These are phyloP conservation scores for Acacia concinna DNA, from an alignment of 331 rosid genomes.

Conservation along the genomic window DNA sequence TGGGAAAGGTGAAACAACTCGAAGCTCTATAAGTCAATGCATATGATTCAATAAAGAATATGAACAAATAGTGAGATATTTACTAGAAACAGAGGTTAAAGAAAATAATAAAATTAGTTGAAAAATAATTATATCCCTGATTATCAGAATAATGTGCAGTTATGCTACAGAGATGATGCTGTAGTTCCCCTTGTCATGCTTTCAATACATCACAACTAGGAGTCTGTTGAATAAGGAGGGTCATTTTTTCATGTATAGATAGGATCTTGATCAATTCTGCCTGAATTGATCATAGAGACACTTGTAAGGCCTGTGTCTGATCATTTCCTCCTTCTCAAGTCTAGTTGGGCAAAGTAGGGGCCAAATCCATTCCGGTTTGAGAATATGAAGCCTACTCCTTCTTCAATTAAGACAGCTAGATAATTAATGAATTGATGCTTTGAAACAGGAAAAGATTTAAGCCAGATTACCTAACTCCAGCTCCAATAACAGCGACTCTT, in stretches of 20 bases:
- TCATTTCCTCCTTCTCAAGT: neutral
- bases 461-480: conserved; percentile 77
- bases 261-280: neutral
- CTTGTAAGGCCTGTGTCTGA: neutral
- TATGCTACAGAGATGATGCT: neutral
- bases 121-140: neutral
- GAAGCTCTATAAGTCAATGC: neutral
- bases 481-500: conserved; percentile 90
- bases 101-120: conserved; percentile 13
- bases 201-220: conserved; percentile 17
- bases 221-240: neutral
- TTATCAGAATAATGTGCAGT: neutral
- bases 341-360: neutral
- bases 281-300: neutral
- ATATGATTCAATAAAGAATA: no score
- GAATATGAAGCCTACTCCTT: neutral
- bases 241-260: neutral
- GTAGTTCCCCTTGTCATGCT: conserved; percentile 10
- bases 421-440: neutral
- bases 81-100: neutral
- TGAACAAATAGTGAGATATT: neutral
- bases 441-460: conserved; percentile 8
- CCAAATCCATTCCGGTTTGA: neutral
- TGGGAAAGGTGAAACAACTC: conserved; percentile 12
- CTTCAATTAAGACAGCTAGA: neutral